Percentiles rank a stretch among this genome's conserved stretches.
Conservation (phyloP, 2,329 filamentous ascomycete genomes). For the Myotisia sp. region DNA sequence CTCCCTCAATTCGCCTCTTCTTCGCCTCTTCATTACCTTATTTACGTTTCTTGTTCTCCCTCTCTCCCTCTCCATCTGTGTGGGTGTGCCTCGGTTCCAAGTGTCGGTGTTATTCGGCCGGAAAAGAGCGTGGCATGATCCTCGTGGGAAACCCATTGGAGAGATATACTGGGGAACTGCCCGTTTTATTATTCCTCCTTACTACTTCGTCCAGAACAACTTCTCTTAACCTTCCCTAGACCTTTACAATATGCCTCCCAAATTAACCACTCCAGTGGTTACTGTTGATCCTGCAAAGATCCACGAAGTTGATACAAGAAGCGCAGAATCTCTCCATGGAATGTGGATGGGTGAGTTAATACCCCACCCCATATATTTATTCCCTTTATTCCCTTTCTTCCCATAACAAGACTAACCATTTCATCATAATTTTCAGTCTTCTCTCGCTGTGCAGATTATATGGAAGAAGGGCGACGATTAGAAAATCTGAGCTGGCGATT, state of each 20-base stretch:
- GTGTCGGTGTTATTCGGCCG: too few relatives aligned
- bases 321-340: constrained; percentile 83
- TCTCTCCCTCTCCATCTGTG: too few relatives aligned
- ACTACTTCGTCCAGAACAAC: too few relatives aligned
- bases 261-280: constrained; percentile 70
- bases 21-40: too few relatives aligned
- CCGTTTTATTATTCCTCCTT: too few relatives aligned
- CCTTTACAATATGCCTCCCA: constrained; percentile 68
- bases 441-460: constrained; percentile 81
- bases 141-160: too few relatives aligned
- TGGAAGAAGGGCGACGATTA: constrained; percentile 80
- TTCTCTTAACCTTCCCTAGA: too few relatives aligned
- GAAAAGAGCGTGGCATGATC: too few relatives aligned
- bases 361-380: background rate
- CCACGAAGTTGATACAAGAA: constrained; percentile 85
- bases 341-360: constrained; percentile 79
- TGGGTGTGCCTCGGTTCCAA: too few relatives aligned
- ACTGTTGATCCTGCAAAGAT: constrained; percentile 85
- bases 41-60: too few relatives aligned
- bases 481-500: constrained; percentile 94
- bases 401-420: background rate
- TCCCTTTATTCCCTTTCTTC: background rate
- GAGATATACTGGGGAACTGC: too few relatives aligned
- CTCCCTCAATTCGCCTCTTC: too few relatives aligned
- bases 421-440: constrained; percentile 49